phyloP scores from a whole-genome alignment of 306 rosid species.

The Cucumis hystrix region DNA sequence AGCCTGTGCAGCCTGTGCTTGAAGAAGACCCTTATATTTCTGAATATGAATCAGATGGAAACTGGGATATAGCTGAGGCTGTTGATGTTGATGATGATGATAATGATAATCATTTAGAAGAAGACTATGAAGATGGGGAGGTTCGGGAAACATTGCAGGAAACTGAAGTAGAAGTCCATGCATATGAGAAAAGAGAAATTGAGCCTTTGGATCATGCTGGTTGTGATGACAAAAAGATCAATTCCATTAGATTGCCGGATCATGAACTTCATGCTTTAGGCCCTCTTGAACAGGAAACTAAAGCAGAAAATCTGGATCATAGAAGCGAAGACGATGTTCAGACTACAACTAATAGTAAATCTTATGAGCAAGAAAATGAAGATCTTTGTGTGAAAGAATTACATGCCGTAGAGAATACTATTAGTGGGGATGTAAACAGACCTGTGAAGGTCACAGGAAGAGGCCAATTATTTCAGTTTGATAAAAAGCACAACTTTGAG shows the following conservation, averaged over 20 bases:
- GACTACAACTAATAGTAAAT: not conserved
- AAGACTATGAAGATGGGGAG: constrained; percentile 86
- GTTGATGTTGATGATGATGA: constrained; percentile 21
- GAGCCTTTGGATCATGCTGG: constrained; percentile 19
- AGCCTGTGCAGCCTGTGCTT: constrained; percentile 9
- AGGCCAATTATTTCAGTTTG: constrained; percentile 17
- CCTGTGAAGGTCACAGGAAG: constrained; percentile 7
- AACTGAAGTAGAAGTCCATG: constrained; percentile 23
- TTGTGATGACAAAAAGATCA: constrained; percentile 22
- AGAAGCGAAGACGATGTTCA: constrained; percentile 14
- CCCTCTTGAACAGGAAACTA: constrained; percentile 16
- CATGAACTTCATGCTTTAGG: constrained; percentile 19
- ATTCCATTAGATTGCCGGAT: constrained; percentile 18
- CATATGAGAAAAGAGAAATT: constrained; percentile 44
- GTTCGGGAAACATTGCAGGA: constrained; percentile 44
- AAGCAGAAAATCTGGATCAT: not conserved
- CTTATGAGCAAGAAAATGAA: constrained; percentile 8
- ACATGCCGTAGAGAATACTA: constrained; percentile 12
- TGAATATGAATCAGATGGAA: constrained; percentile 75
- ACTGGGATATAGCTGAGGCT: constrained; percentile 44
- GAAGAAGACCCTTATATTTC: constrained; percentile 54
- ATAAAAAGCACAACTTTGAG: constrained; percentile 12
- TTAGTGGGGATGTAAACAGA: not conserved
- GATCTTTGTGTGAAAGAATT: constrained; percentile 18
- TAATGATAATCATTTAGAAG: constrained; percentile 30